Evolutionary conservation across 495 filamentous ascomycete species (phyloP), one percentile per base, ranked within the genome.

Genomic region (Aspergillus funiculosus): DNA sequence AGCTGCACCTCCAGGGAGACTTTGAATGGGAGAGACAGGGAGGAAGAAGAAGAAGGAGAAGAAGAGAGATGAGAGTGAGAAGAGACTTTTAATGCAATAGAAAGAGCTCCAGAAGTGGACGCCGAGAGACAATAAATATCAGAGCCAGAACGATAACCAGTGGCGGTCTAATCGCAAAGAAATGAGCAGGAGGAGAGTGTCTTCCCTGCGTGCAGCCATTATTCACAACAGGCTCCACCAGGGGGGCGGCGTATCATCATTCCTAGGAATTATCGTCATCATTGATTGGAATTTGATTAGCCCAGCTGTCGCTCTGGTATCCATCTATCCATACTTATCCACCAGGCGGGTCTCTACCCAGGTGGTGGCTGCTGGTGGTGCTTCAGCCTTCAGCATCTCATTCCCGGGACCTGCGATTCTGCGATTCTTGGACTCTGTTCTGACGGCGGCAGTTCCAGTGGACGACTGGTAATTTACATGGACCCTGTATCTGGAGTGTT

Each of bases 181-280:
- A 24, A 7, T 21, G 29, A 35, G 21, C 39, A 27, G 11, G 27
- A 38, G 27, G 20, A 21, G 49, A 25, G 34, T 44, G 9, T 28
- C 43, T 42, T 26, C 43, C 48, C 43, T 49, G 43, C 48, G 34
- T 35, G 43, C 52, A 55, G 10, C 31, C 35, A 42, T 47, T 43
- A 51, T 43, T 39, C 29, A 22, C 18, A 17, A 31, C 51, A 22
- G 54, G 60, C 43, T 63, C 66, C 58, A 63, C 62, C 50, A 46
- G 50, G 36, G 47, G 48, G 51, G 25, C 39, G 36, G 43, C 43
- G 60, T 58, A 61, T 55, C 56, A 61, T 64, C 52, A 63, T 63
- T 50, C 62, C 60, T 63, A 61, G 47, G 55, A 64, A 69, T 69
- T 66, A 59, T 69, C 67, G 66, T 68, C 62, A 63, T 71, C 49